Evolutionary conservation across 768 basidiomycete genomes (phyloP).

Genomic region (Collybia nuda): DNA sequence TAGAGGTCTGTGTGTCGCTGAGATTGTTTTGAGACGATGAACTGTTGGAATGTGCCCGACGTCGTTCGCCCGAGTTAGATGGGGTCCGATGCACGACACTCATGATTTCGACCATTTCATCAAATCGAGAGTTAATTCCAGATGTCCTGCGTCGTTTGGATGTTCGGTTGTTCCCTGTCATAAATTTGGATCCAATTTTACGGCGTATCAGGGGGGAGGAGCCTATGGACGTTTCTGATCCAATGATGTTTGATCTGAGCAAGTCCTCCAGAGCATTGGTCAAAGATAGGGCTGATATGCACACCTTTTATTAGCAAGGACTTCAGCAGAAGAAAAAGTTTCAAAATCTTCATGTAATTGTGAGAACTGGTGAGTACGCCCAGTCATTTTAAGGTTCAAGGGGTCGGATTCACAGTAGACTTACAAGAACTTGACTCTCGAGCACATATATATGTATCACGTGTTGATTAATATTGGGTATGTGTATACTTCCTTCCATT

Average conservation of each 20-base stretch:
- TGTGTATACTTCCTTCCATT: background rate
- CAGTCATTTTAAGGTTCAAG: no score
- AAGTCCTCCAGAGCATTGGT: no score
- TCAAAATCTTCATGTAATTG: conserved; percentile 12
- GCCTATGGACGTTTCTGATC: no score
- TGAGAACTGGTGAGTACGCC: conserved; percentile 14
- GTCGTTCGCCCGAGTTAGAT: conserved; percentile 18
- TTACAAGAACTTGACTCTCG: no score
- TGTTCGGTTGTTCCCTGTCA: conserved; percentile 1
- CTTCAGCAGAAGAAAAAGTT: conserved; percentile 11
- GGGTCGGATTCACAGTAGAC: no score
- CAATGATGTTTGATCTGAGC: no score
- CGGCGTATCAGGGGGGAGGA: no score
- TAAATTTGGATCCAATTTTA: no score
- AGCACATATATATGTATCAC: no score
- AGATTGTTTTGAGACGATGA: conserved; percentile 46
- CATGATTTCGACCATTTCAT: conserved; percentile 67
- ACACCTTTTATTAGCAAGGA: conserved; percentile 17
- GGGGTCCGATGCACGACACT: conserved; percentile 33
- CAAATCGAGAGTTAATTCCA: conserved; percentile 59
- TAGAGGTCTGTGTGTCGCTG: conserved; percentile 38
- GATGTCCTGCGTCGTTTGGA: conserved; percentile 50
- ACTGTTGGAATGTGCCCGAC: conserved; percentile 34
- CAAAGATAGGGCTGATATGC: background rate
- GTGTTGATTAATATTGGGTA: no score